A percentile compares a stretch with the other conserved stretches of the same genome.
Evolutionary conservation across 768 basidiomycete genomes (phyloP).

Genomic region (Filobasidium wieringae): DNA sequence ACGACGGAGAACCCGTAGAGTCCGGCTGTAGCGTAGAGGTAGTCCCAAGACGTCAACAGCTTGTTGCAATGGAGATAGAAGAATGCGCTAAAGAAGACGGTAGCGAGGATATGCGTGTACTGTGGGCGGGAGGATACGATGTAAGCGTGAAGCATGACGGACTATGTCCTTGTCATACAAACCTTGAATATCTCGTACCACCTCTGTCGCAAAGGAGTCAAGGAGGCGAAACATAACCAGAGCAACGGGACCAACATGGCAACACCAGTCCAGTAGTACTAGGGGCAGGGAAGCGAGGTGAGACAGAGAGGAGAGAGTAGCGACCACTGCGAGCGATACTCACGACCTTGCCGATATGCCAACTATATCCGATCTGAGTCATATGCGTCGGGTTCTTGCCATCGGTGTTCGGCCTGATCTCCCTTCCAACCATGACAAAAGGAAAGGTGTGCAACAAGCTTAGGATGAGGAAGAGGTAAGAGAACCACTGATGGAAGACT

Average conservation of each 20-base stretch:
- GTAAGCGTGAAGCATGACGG: conserved; percentile 5
- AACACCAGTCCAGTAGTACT: conserved; percentile 13
- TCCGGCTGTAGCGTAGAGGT: conserved; percentile 22
- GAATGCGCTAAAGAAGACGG: conserved; percentile 25
- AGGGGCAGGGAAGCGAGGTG: background rate
- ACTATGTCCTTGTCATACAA: background rate
- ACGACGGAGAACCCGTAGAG: conserved; percentile 11
- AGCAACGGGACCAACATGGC: background rate
- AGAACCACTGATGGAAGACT: conserved; percentile 12
- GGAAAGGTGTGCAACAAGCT: conserved; percentile 11
- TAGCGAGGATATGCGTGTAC: background rate
- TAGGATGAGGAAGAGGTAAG: conserved; percentile 4
- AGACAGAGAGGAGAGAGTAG: background rate
- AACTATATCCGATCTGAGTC: background rate
- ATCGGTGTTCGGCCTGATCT: background rate
- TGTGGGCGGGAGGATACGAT: background rate
- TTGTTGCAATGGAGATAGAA: conserved; percentile 32
- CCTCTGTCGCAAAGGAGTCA: conserved; percentile 1
- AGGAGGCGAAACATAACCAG: conserved; percentile 9
- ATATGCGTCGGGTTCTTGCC: background rate
- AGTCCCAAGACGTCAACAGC: conserved; percentile 17
- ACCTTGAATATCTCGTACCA: conserved; percentile 19
- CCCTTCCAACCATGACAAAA: conserved; percentile 1
- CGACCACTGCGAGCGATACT: background rate
- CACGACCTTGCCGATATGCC: conserved; percentile 1